phyloP scores from a whole-genome alignment of 768 basidiomycete genomes.

The Sporobolomyces pararoseus region DNA sequence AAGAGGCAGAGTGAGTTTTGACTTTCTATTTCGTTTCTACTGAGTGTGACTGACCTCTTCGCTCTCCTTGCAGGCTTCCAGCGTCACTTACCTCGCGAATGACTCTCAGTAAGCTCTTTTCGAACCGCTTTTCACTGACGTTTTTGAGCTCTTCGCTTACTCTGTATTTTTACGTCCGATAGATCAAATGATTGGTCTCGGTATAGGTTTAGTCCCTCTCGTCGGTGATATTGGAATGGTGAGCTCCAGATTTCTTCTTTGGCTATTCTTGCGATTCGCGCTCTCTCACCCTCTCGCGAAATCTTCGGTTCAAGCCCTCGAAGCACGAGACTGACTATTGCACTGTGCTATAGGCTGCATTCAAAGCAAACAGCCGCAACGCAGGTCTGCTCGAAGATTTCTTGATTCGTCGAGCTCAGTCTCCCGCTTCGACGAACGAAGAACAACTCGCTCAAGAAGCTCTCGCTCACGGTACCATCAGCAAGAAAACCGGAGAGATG shows the following conservation, averaged over 20 bases:
- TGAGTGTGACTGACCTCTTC: background rate
- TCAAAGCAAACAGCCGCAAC: conserved; percentile 86
- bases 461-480: conserved; percentile 8
- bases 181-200: conserved; percentile 66
- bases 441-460: conserved; percentile 13
- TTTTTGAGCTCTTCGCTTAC: too few species aligned
- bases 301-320: too few species aligned
- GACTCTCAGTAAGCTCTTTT: conserved; percentile 59
- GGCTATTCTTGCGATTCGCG: too few species aligned
- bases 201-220: conserved; percentile 63
- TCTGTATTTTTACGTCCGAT: too few species aligned
- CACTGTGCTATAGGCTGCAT: conserved; percentile 55
- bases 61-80: background rate
- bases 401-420: conserved; percentile 49
- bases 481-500: conserved; percentile 26
- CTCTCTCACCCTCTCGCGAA: too few species aligned
- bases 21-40: background rate
- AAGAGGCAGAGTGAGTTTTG: conserved; percentile 52
- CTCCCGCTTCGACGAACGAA: background rate
- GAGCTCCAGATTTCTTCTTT: background rate
- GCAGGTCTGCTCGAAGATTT: conserved; percentile 69
- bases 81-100: conserved; percentile 62
- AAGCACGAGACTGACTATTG: too few species aligned
- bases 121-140: background rate
- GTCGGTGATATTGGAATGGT: conserved; percentile 74